These are phyloP conservation scores for Jaltomata sinuosa DNA, from an alignment of 257 asterid species.

Conservation along the genomic window DNA sequence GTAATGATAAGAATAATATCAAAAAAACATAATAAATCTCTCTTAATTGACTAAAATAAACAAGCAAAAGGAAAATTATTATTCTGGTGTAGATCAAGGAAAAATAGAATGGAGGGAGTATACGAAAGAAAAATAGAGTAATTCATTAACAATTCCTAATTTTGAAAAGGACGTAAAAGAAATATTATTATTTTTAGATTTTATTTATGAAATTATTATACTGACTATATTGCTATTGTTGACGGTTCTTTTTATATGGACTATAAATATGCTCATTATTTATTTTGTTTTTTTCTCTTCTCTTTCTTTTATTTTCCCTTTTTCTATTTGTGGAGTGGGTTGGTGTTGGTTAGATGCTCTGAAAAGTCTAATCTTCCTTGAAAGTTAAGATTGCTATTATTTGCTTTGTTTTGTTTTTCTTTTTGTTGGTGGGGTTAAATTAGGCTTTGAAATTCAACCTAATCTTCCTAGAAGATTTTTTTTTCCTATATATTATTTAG, in stretches of 20 bases:
- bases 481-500: neutral
- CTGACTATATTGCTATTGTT: no score
- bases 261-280: neutral
- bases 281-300: neutral
- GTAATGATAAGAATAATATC: no score
- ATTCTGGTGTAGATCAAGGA: no score
- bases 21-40: no score
- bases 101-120: neutral
- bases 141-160: neutral
- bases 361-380: neutral
- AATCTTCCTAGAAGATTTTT: neutral
- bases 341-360: neutral
- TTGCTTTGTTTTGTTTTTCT: neutral
- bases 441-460: neutral
- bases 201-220: no score
- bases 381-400: neutral
- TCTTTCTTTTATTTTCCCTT: neutral
- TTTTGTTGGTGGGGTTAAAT: neutral
- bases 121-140: neutral
- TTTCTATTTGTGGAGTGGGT: neutral
- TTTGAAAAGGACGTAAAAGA: neutral
- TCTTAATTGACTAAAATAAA: no score
- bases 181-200: neutral
- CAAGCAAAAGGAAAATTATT: no score
- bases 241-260: neutral